A percentile compares a stretch with the other conserved stretches of the same genome.
Evolutionary conservation across 169 alveolate species (phyloP).

Genomic region (Plasmodium coatneyi): DNA sequence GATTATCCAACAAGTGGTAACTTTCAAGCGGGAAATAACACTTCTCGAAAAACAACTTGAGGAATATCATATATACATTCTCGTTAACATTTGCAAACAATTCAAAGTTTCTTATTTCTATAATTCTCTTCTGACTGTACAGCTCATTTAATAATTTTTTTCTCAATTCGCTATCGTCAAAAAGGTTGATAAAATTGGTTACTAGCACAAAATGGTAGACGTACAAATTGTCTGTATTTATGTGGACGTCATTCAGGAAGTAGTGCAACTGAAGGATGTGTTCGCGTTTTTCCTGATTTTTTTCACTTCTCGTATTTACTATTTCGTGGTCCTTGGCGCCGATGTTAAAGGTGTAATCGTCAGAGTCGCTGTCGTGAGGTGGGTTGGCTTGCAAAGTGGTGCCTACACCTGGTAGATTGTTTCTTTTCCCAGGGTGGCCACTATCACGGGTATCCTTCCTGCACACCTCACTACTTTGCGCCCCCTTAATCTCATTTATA

Average conservation of each 20-base stretch:
- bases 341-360: slow-evolving; percentile 56
- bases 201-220: slow-evolving; percentile 21
- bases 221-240: slow-evolving; percentile 10
- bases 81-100: slow-evolving; percentile 44
- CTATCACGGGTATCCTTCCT: slow-evolving; percentile 1
- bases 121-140: slow-evolving; percentile 31
- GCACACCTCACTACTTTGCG: neutral
- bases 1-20: slow-evolving; percentile 29
- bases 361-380: slow-evolving; percentile 12
- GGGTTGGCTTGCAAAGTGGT: neutral
- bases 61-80: slow-evolving; percentile 24
- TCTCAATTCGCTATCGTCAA: slow-evolving; percentile 37
- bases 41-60: slow-evolving; percentile 37
- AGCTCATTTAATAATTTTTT: slow-evolving; percentile 34
- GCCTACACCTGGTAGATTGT: neutral
- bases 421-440: neutral
- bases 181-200: slow-evolving; percentile 52
- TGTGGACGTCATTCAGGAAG: slow-evolving; percentile 30
- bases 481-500: neutral
- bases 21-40: slow-evolving; percentile 49
- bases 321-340: slow-evolving; percentile 1
- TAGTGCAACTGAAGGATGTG: neutral
- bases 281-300: neutral
- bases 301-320: neutral
- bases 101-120: slow-evolving; percentile 17